Percentiles rank a stretch among this genome's conserved stretches.
Conservation (phyloP, 306 rosid species). For the Comarum palustre region DNA sequence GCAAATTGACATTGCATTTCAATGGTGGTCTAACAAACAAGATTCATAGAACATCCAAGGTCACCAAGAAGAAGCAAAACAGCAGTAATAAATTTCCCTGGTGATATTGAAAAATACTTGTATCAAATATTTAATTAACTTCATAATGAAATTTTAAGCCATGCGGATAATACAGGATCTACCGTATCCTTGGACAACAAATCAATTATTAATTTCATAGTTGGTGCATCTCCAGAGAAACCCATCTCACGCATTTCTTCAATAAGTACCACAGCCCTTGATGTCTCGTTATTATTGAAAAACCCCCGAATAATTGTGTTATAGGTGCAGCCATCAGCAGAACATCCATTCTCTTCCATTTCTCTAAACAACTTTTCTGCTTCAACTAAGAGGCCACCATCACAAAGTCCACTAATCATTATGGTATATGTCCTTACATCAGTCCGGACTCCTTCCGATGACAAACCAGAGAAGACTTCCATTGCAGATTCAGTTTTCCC, state of each 20-base stretch:
- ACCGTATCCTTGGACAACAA: neutral
- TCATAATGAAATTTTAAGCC: neutral
- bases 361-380: neutral
- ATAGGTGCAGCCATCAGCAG: neutral
- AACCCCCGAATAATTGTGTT: neutral
- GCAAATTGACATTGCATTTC: too few relatives aligned
- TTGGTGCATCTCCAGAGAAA: neutral
- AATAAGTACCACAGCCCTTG: neutral
- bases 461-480: neutral
- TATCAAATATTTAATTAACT: neutral
- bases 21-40: too few relatives aligned
- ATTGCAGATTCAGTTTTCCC: neutral
- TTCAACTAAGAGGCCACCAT: rapidly evolving
- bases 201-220: neutral
- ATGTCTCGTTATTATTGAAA: neutral
- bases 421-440: neutral
- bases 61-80: too few relatives aligned
- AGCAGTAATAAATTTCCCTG: too few relatives aligned
- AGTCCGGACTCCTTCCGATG: neutral
- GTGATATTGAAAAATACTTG: too few relatives aligned
- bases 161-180: neutral
- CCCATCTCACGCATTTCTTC: neutral
- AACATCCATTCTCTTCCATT: neutral
- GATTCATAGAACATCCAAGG: too few relatives aligned
- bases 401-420: neutral